Conservation (phyloP, 352 stramenopile species). For the Phytophthora pini region DNA sequence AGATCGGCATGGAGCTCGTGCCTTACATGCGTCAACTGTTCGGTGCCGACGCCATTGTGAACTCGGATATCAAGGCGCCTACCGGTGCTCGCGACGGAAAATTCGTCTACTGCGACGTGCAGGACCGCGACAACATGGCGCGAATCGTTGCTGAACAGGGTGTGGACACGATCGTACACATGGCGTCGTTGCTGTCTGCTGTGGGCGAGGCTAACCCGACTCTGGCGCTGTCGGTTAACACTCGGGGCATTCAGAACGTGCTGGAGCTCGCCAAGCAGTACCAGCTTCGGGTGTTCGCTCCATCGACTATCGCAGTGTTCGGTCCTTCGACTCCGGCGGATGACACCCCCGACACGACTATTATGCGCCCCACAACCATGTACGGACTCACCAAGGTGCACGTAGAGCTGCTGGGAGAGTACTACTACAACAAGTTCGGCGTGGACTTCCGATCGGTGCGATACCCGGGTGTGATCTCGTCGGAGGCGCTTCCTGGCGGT, state of each 20-base stretch:
- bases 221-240: slow-evolving; percentile 91
- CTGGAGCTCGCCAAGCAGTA: slow-evolving; percentile 90
- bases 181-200: slow-evolving; percentile 90
- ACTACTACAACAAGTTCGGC: slow-evolving; percentile 93
- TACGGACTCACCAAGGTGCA: slow-evolving; percentile 94
- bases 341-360: slow-evolving; percentile 86
- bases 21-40: slow-evolving; percentile 77
- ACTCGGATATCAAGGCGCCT: slow-evolving; percentile 83
- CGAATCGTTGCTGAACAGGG: slow-evolving; percentile 90
- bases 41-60: slow-evolving; percentile 67
- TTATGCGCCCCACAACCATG: slow-evolving; percentile 94
- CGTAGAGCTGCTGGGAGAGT: slow-evolving; percentile 90
- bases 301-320: slow-evolving; percentile 93
- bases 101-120: slow-evolving; percentile 88
- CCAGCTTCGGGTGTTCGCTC: slow-evolving; percentile 88
- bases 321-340: slow-evolving; percentile 87
- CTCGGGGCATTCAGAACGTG: slow-evolving; percentile 90
- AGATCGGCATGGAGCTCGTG: slow-evolving; percentile 90
- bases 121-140: slow-evolving; percentile 73
- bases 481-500: slow-evolving; percentile 82
- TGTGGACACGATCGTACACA: slow-evolving; percentile 91
- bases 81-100: slow-evolving; percentile 52
- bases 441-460: slow-evolving; percentile 93
- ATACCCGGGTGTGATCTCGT: slow-evolving; percentile 93
- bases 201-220: slow-evolving; percentile 92